Base-by-base conservation (phyloP, 2,329 filamentous ascomycete species). In the Thermomyces lanuginosus region DNA sequence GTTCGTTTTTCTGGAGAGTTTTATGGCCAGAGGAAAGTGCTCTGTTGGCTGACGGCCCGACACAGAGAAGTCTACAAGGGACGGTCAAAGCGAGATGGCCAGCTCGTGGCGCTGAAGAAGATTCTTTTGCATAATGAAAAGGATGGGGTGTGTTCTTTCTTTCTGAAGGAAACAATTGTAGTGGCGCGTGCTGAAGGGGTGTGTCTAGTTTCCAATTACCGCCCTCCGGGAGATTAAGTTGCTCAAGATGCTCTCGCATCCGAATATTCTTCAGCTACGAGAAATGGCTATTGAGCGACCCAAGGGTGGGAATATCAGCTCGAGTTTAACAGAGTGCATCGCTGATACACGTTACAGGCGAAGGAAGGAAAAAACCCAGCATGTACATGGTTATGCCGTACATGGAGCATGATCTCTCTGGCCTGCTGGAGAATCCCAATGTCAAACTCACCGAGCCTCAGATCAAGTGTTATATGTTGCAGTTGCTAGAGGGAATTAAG, bases 91-190 rank as follows among this genome's bases (percentile, higher is more conserved):
- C 77, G 68, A 44, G 79, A 72, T 1, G 76, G 79, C 28, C 65
- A 69, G 13, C 54, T 86, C 23, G 78, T 92, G 34, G 89, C 89
- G 3, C 56, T 98, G 45, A 98, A 98, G 62, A 95, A 95, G 66
- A 98, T 98, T 39, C 72, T 98, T 39, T 93, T 95, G 80, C 89
- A 95, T 52, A 92, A 95, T 52, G 89, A 98, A 60, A 95, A 93
- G 52, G 89, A 98, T 55, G 89, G 89, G 26, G 75, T 80, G 56
- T 42, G 72, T 57, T 22, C 16, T 22, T 15, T n/a, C 8, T n/a
- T n/a, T 18, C 4, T 10, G 7, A 2, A 2, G 27, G 10, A 8
- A 16, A 27, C 14, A 8, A 10, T 10, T 24, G 2, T 4, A 4
- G 7, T 24, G 22, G 17, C 15, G 22, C 4, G 6, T 9, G 6